Evolutionary conservation across 257 asterid genomes (phyloP).

Genomic region (Nicotiana noctiflora): DNA sequence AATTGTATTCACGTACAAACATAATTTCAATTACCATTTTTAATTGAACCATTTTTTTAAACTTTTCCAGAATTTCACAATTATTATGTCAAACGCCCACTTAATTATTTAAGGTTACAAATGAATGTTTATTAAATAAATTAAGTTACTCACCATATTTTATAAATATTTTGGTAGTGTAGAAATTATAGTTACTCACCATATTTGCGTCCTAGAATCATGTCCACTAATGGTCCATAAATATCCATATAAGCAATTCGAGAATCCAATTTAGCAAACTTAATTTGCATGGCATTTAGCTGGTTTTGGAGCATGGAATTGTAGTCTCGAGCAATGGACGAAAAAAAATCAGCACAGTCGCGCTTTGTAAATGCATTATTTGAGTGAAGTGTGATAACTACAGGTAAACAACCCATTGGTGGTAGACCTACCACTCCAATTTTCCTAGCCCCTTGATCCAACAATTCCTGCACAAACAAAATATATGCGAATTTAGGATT

Average conservation of each 20-base stretch:
- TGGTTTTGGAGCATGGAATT: slow-evolving; percentile 41
- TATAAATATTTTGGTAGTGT: too few relatives aligned
- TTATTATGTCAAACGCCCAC: too few relatives aligned
- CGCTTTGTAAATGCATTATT: slow-evolving; percentile 26
- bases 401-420: slow-evolving; percentile 73
- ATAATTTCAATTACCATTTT: too few relatives aligned
- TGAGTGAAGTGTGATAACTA: slow-evolving; percentile 40
- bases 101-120: too few relatives aligned
- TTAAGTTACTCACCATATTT: too few relatives aligned
- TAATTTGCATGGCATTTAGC: slow-evolving; percentile 17
- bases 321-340: slow-evolving; percentile 38
- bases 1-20: too few relatives aligned
- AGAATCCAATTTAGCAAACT: slow-evolving; percentile 6
- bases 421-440: slow-evolving; percentile 72
- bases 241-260: slow-evolving; percentile 46
- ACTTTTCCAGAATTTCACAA: too few relatives aligned
- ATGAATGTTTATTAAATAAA: too few relatives aligned
- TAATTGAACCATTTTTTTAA: too few relatives aligned
- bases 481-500: too few relatives aligned
- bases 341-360: slow-evolving; percentile 29
- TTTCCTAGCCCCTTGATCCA: slow-evolving; percentile 43
- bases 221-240: slow-evolving; percentile 36
- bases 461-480: too few relatives aligned
- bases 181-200: slow-evolving; percentile 23
- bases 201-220: slow-evolving; percentile 31